A percentile compares a stretch with the other conserved stretches of the same genome.
phyloP scores from a whole-genome alignment of 192 early-diverging fungal genomes.

The Coemansia sp. region DNA sequence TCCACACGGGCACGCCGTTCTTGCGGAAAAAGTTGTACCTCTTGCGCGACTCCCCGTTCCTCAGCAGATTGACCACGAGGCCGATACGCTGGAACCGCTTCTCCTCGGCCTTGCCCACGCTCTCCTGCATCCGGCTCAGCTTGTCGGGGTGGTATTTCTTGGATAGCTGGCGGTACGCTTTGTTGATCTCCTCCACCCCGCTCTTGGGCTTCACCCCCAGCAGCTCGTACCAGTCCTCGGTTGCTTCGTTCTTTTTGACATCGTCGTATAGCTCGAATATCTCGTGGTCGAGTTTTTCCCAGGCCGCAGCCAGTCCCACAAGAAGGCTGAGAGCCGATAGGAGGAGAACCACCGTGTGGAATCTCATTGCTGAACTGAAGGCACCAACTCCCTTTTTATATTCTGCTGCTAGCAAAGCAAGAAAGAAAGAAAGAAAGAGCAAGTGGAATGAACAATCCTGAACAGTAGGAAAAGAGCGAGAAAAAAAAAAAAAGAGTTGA shows the following conservation, averaged over 20 bases:
- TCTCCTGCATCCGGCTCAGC: constrained; percentile 44
- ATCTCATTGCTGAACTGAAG: constrained; percentile 10
- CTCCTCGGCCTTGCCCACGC: constrained; percentile 43
- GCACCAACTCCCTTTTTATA: not conserved
- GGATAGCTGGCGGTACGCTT: constrained; percentile 68
- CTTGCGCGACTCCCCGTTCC: constrained; percentile 62
- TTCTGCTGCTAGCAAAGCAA: not conserved
- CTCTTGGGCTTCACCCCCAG: constrained; percentile 59
- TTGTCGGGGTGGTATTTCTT: constrained; percentile 76
- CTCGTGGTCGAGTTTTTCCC: constrained; percentile 70
- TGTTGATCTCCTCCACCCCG: constrained; percentile 60
- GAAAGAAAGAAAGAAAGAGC: not conserved
- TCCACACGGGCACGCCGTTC: constrained; percentile 78
- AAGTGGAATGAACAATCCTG: not conserved
- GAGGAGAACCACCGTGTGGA: constrained; percentile 4
- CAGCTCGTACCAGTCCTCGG: constrained; percentile 66
- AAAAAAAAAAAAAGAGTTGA: not conserved
- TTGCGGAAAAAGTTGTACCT: constrained; percentile 80
- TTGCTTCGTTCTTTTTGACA: constrained; percentile 62
- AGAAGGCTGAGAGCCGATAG: constrained; percentile 11
- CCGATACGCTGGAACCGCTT: constrained; percentile 66
- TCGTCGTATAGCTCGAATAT: constrained; percentile 82
- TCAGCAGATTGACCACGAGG: constrained; percentile 66
- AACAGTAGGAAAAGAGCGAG: not conserved
- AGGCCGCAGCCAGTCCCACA: constrained; percentile 14